Conservation (phyloP, 176 grass and related monocot species). For the Carex scoparia region DNA sequence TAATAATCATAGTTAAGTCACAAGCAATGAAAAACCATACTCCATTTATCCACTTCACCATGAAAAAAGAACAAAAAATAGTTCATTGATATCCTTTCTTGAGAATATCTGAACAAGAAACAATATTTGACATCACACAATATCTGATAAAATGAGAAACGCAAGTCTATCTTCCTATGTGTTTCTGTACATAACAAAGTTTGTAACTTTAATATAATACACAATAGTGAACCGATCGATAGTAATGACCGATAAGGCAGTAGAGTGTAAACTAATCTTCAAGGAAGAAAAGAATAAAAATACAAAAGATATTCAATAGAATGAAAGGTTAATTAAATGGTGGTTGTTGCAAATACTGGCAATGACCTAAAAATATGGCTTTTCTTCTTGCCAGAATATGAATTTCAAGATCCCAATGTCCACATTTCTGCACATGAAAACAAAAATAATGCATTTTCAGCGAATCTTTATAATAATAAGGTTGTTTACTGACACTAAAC, state of each 20-base stretch:
- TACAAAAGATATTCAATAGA: background rate
- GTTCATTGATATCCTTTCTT: background rate
- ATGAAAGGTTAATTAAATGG: background rate
- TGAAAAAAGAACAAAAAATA: background rate
- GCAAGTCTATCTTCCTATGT: slow-evolving; percentile 1
- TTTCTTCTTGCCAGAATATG: background rate
- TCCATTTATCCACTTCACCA: background rate
- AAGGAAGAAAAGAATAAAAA: background rate
- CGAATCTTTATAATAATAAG: background rate
- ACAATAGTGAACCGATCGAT: background rate
- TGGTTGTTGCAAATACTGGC: background rate
- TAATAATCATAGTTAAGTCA: slow-evolving; percentile 11
- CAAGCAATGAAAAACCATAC: background rate
- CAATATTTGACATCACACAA: background rate
- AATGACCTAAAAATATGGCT: background rate
- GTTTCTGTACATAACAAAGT: slow-evolving; percentile 14
- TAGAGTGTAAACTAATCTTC: background rate
- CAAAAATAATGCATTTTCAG: background rate
- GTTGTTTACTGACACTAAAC: background rate
- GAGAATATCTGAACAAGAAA: background rate
- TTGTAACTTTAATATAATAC: background rate
- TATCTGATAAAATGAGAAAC: background rate
- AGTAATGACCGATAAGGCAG: background rate
- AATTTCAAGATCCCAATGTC: background rate
- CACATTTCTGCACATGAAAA: slow-evolving; percentile 4